phyloP scores from a whole-genome alignment of 2,329 filamentous ascomycete species.

The Aspergillus sp. region DNA sequence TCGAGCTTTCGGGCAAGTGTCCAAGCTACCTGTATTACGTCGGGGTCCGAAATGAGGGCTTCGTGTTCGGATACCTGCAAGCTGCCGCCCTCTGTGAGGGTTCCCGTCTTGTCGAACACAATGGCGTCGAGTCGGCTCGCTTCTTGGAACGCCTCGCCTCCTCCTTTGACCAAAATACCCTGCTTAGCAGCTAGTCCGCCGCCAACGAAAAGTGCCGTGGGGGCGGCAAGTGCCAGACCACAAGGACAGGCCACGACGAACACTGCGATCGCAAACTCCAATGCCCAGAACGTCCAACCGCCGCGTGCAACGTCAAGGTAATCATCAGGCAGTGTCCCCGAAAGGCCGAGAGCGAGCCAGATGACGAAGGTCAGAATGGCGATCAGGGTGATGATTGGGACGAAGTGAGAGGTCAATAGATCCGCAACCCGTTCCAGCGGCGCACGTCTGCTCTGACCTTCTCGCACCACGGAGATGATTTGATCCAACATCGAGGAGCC shows the following conservation, averaged over 20 bases:
- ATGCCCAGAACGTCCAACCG: slow-evolving; percentile 55
- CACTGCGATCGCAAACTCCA: slow-evolving; percentile 74
- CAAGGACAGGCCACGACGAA: slow-evolving; percentile 88
- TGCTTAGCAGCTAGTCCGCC: slow-evolving; percentile 76
- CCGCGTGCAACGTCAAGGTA: slow-evolving; percentile 54
- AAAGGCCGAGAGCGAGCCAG: slow-evolving; percentile 49
- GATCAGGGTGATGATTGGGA: slow-evolving; percentile 51
- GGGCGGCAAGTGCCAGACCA: slow-evolving; percentile 79
- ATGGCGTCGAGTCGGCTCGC: slow-evolving; percentile 76
- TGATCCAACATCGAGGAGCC: slow-evolving; percentile 54
- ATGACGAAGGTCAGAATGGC: slow-evolving; percentile 51
- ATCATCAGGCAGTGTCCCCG: slow-evolving; percentile 48
- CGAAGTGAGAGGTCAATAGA: slow-evolving; percentile 52
- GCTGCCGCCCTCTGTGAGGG: slow-evolving; percentile 68
- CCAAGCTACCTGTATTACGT: slow-evolving; percentile 45
- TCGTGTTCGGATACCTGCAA: slow-evolving; percentile 58
- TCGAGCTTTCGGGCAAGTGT: slow-evolving; percentile 55
- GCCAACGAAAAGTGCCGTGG: slow-evolving; percentile 83
- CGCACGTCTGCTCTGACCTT: slow-evolving; percentile 52
- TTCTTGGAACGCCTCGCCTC: slow-evolving; percentile 83
- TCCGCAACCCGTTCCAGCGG: slow-evolving; percentile 53
- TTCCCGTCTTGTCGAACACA: slow-evolving; percentile 88
- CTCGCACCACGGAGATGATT: slow-evolving; percentile 52
- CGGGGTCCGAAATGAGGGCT: slow-evolving; percentile 37
- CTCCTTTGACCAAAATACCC: slow-evolving; percentile 80